Evolutionary conservation across 208 protist genomes (phyloP).

Genomic region (Acanthamoeba sp.): DNA sequence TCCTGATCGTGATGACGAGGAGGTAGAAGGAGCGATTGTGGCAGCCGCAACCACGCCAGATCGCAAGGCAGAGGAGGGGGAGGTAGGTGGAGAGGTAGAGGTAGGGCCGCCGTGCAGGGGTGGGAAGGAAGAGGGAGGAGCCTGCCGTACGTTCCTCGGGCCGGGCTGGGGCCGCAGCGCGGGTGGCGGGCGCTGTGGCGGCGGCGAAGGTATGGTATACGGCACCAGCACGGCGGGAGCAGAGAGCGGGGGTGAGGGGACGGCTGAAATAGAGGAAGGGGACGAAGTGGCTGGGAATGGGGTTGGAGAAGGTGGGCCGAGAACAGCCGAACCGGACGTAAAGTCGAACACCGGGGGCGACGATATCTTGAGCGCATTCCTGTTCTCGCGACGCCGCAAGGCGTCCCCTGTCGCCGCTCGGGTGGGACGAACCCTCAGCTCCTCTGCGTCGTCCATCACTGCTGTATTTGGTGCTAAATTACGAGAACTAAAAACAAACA

Average conservation of each 20-base stretch:
- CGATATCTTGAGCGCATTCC: neutral
- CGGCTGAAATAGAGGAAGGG: neutral
- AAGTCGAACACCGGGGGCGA: slow-evolving; percentile 19
- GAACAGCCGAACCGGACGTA: neutral
- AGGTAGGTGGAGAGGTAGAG: neutral
- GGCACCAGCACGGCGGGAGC: neutral
- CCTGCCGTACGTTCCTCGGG: too few relatives aligned
- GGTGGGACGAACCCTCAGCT: too few relatives aligned
- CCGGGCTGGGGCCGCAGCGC: neutral
- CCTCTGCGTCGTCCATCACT: too few relatives aligned
- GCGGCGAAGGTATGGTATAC: neutral
- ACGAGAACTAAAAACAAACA: too few relatives aligned
- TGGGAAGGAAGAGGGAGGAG: neutral
- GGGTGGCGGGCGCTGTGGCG: neutral
- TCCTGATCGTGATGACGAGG: neutral
- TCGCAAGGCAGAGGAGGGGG: neutral
- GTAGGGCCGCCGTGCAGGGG: neutral
- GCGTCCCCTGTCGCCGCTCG: neutral
- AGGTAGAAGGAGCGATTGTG: neutral
- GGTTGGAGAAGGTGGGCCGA: neutral
- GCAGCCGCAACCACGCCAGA: neutral
- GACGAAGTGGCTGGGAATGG: too few relatives aligned
- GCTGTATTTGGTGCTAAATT: too few relatives aligned
- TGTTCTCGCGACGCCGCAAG: neutral
- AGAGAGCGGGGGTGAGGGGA: neutral